Conservation (phyloP, 257 asterid species). For the Ligustrum vulgare region DNA sequence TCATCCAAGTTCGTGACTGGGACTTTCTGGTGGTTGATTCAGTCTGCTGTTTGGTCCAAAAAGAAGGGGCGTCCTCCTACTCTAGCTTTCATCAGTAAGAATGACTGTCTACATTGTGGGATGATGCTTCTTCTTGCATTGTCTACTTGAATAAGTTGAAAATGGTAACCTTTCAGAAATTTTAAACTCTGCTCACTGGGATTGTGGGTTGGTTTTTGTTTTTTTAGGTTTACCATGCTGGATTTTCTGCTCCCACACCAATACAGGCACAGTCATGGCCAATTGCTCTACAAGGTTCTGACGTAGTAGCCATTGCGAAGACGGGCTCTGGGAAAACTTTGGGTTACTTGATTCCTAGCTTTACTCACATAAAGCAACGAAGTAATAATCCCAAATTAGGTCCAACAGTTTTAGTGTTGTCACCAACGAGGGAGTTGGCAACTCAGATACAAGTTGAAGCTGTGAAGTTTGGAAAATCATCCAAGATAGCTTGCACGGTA, state of each 20-base stretch:
- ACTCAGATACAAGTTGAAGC: constrained; percentile 99
- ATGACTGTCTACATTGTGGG: constrained; percentile 64
- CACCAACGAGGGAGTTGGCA: constrained; percentile 98
- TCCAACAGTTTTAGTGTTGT: constrained; percentile 89
- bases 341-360: constrained; percentile 94
- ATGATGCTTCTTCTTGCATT: constrained; percentile 79
- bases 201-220: constrained; percentile 36
- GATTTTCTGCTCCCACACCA: constrained; percentile 96
- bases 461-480: constrained; percentile 82
- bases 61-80: constrained; percentile 89
- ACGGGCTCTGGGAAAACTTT: constrained; percentile 98
- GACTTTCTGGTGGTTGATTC: constrained; percentile 83
- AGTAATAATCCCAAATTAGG: constrained; percentile 73
- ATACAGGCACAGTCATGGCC: constrained; percentile 99
- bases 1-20: constrained; percentile 68
- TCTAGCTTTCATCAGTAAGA: constrained; percentile 76
- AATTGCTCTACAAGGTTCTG: constrained; percentile 83
- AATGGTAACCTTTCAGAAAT: constrained; percentile 30
- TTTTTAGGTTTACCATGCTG: constrained; percentile 81
- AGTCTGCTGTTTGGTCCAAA: constrained; percentile 72
- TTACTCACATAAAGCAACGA: constrained; percentile 66
- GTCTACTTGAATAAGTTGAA: constrained; percentile 53
- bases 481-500: constrained; percentile 91
- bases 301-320: constrained; percentile 97
- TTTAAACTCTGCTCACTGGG: constrained; percentile 43